phyloP scores from a whole-genome alignment of 768 basidiomycete genomes.

The Tephrocybe rancida region DNA sequence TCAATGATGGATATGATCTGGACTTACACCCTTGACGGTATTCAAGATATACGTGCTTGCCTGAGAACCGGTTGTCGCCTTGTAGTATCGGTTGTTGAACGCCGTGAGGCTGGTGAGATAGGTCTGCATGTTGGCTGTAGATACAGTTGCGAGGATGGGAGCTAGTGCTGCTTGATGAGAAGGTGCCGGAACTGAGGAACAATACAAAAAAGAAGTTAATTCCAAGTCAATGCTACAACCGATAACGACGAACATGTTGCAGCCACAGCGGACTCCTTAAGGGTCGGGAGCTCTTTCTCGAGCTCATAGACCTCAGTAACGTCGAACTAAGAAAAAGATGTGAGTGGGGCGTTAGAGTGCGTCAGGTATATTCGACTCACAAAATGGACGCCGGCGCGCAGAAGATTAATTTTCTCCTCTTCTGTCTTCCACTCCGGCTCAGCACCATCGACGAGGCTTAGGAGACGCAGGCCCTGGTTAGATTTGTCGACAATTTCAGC shows the following conservation, averaged over 20 bases:
- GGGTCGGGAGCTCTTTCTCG: conserved; percentile 25
- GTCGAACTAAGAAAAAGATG: conserved; percentile 33
- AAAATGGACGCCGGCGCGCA: conserved; percentile 35
- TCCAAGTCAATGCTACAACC: background rate
- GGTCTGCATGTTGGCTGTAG: conserved; percentile 34
- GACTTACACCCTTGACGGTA: conserved; percentile 30
- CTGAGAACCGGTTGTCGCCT: conserved; percentile 34
- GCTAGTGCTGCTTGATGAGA: conserved; percentile 30
- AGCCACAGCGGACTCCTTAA: conserved; percentile 22
- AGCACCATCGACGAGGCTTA: conserved; percentile 35
- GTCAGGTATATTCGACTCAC: conserved; percentile 22
- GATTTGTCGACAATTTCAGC: conserved; percentile 35
- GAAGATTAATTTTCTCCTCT: conserved; percentile 36
- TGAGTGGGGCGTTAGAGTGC: background rate
- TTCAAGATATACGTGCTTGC: conserved; percentile 41
- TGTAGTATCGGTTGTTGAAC: conserved; percentile 48
- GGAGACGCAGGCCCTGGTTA: conserved; percentile 34
- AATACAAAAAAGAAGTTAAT: background rate
- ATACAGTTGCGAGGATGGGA: conserved; percentile 29
- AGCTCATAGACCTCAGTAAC: conserved; percentile 40
- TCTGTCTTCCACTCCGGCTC: conserved; percentile 45
- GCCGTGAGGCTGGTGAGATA: conserved; percentile 37
- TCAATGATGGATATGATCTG: background rate
- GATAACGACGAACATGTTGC: conserved; percentile 27
- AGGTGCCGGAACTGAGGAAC: conserved; percentile 32